Base-by-base conservation (phyloP, 148 eudicot genomes). In the Vaccinium myrtillus region DNA sequence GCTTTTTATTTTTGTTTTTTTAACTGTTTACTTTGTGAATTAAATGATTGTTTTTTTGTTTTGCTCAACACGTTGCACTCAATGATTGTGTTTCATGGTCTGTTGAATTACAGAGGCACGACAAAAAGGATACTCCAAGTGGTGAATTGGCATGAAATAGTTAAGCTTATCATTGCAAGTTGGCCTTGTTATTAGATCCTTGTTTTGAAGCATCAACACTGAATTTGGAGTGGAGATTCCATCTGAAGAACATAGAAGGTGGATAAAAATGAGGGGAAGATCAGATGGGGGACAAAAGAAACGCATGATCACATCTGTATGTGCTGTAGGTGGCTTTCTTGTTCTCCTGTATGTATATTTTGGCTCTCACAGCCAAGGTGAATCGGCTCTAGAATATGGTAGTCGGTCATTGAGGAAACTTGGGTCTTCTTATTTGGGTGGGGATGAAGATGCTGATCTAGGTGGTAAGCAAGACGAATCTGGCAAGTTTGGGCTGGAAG, bases 351-450 rank as follows among this genome's bases (percentile, higher is more conserved):
- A 94, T 86, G 86, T 90, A 53, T 97, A 90, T 84, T 95, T 92
- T 88, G 98, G 98, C 49, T 95, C 98, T 46, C 84, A 92, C 82
- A 87, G 91, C 71, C 63, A 87, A 50, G 95, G 96, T 78, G 90
- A 95, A 83, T 89, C 96, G 50, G 98, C 99, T 75, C 81, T 97
- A 69, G 96, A 94, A 92, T 97, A 97, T 89, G 98, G 99, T 48
- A 95, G 94, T 87, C 90, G 94, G 76, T 96, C 98, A 27, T 86
- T 95, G 89, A 92, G 91, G 85, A 97, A 91, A 82, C 89, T 94
- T 25, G 98, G 99, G n/a, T 94, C 93, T 9, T 90, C 93, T 51
- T 91, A 91, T 82, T 86, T 96, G 90, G 92, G 98, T 80, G 96
- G 94, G 79, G 98, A 95, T 79, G 99, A 95, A 76, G 98, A 95